These are phyloP conservation scores for Candida quercuum DNA, from an alignment of 805 yeast genomes.

Conservation along the genomic window DNA sequence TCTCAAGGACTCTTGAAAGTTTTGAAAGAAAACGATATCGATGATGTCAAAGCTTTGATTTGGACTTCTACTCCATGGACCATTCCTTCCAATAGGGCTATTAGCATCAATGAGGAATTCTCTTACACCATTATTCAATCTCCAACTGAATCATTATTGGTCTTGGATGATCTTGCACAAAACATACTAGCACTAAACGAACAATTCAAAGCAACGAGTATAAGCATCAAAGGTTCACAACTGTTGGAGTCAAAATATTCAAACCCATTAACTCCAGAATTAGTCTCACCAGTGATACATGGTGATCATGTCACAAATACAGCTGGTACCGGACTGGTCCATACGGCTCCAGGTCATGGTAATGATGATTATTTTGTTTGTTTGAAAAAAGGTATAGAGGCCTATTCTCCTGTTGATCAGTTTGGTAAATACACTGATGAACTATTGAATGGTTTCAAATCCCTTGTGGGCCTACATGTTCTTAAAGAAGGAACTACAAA, in stretches of 20 bases:
- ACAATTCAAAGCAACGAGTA: constrained; percentile 16
- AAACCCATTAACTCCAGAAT: constrained; percentile 45
- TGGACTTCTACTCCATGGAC: constrained; percentile 99
- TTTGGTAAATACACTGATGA: constrained; percentile 60
- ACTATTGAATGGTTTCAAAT: constrained; percentile 41
- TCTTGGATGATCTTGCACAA: constrained; percentile 46
- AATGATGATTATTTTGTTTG: constrained; percentile 84
- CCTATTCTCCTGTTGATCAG: constrained; percentile 76
- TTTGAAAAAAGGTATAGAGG: constrained; percentile 44
- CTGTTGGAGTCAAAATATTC: constrained; percentile 41
- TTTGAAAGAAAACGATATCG: constrained; percentile 5
- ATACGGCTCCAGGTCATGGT: constrained; percentile 98
- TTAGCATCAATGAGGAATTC: constrained; percentile 59
- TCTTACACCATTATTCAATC: constrained; percentile 47
- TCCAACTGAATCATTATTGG: constrained; percentile 43
- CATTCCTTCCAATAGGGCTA: constrained; percentile 78
- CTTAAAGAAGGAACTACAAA: constrained; percentile 49
- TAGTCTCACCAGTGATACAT: constrained; percentile 54
- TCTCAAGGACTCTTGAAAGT: constrained; percentile 15
- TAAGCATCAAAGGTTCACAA: constrained; percentile 35
- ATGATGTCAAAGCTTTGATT: constrained; percentile 41
- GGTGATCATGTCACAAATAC: constrained; percentile 77
- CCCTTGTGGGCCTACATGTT: constrained; percentile 53
- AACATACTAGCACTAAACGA: constrained; percentile 30
- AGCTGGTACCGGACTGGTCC: constrained; percentile 95